phyloP scores from a whole-genome alignment of 2,329 filamentous ascomycete species.

The Trichoderma harzianum region DNA sequence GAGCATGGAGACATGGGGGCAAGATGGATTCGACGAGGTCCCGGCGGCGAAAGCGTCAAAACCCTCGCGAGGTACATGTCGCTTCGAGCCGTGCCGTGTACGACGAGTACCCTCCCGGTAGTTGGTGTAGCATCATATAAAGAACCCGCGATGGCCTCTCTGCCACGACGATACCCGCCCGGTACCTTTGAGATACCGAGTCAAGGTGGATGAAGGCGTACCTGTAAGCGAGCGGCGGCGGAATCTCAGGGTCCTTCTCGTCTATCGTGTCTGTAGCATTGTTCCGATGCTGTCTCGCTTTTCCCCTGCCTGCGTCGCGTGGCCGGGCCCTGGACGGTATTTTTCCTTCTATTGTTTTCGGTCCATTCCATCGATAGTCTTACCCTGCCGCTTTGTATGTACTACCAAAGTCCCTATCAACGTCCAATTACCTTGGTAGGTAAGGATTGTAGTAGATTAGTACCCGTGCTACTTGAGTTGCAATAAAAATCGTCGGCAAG shows the following conservation, averaged over 20 bases:
- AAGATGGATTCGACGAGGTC: not conserved
- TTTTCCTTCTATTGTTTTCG: not conserved
- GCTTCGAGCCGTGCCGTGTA: not conserved
- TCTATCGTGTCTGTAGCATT: constrained; percentile 12
- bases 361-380: not conserved
- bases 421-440: not conserved
- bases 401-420: not conserved
- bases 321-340: not conserved
- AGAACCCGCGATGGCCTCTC: not conserved
- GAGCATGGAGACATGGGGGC: not conserved
- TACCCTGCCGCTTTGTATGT: not conserved
- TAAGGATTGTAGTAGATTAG: not conserved
- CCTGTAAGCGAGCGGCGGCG: not conserved
- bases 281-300: constrained; percentile 10
- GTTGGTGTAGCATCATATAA: not conserved
- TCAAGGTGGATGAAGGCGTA: not conserved
- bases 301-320: constrained; percentile 10
- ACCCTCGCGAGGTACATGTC: not conserved
- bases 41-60: not conserved
- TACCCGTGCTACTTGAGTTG: not conserved
- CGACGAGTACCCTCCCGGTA: not conserved
- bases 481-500: not conserved
- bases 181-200: not conserved
- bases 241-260: constrained; percentile 11
- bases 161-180: not conserved